Percentiles rank a stretch among this genome's conserved stretches.
Evolutionary conservation across 768 basidiomycete genomes (phyloP).

Genomic region (Chiua virens): DNA sequence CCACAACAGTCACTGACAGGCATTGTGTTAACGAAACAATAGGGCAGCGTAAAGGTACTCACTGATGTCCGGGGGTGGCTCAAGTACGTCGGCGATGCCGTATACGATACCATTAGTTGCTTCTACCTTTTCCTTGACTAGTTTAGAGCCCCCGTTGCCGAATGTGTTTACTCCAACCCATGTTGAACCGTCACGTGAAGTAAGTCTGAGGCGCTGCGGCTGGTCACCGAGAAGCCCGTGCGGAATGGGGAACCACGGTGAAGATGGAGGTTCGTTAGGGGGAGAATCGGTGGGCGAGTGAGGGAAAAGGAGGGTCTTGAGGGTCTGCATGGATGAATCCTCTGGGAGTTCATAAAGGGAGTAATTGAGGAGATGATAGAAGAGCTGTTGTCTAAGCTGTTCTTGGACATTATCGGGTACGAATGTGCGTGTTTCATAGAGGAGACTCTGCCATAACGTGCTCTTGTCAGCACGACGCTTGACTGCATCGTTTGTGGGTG

Average conservation of each 20-base stretch:
- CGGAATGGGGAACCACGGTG: constrained; percentile 85
- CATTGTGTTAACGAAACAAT: background rate
- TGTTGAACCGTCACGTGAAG: constrained; percentile 45
- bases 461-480: constrained; percentile 41
- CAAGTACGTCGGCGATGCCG: constrained; percentile 72
- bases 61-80: constrained; percentile 76
- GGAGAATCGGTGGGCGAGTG: constrained; percentile 55
- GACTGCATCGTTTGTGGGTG: constrained; percentile 93
- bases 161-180: constrained; percentile 76
- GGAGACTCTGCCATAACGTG: constrained; percentile 32
- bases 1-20: constrained; percentile 56
- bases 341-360: constrained; percentile 52
- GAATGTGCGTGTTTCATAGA: constrained; percentile 28
- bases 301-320: constrained; percentile 74
- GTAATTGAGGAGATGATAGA: constrained; percentile 92
- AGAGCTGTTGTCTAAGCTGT: constrained; percentile 83
- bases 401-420: constrained; percentile 80
- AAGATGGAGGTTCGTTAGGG: constrained; percentile 63
- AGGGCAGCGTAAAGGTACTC: constrained; percentile 25
- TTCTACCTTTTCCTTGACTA: constrained; percentile 55
- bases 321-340: constrained; percentile 37
- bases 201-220: constrained; percentile 76
- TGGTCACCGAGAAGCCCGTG: constrained; percentile 79
- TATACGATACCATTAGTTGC: constrained; percentile 78
- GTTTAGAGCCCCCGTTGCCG: constrained; percentile 69